Evolutionary conservation across 371 early-diverging fungal species (phyloP).

Genomic region (Rhizopus arrhizus): DNA sequence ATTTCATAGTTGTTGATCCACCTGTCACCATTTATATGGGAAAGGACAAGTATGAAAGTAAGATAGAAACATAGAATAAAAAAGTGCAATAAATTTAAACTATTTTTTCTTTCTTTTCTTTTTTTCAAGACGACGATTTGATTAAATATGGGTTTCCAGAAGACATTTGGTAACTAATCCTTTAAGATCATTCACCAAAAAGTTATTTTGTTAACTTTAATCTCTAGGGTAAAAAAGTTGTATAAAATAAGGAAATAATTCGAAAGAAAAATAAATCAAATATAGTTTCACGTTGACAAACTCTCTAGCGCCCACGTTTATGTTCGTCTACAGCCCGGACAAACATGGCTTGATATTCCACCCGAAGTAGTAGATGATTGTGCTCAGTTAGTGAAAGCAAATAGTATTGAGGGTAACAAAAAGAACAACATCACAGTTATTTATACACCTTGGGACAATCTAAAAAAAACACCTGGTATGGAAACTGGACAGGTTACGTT

Average conservation of each 20-base stretch:
- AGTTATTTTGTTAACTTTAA: too few relatives aligned
- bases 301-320: conserved; percentile 97
- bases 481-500: conserved; percentile 95
- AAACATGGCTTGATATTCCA: conserved; percentile 84
- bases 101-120: not conserved
- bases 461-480: conserved; percentile 92
- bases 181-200: too few relatives aligned
- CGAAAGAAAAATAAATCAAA: not conserved
- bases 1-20: conserved; percentile 67
- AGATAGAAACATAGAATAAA: conserved; percentile 7
- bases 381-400: conserved; percentile 95
- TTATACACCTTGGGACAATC: conserved; percentile 94
- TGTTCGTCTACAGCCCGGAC: conserved; percentile 73
- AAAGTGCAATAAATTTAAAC: not conserved
- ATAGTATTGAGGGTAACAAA: conserved; percentile 74
- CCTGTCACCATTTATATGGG: conserved; percentile 93
- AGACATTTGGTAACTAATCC: conserved; percentile 78
- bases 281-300: conserved; percentile 95
- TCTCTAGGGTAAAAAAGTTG: conserved; percentile 9
- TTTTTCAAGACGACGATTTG: conserved; percentile 81
- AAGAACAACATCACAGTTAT: conserved; percentile 81
- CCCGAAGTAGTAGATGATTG: conserved; percentile 75
- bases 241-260: not conserved
- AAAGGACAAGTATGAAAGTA: conserved; percentile 95
- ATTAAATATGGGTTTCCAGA: conserved; percentile 93